phyloP scores from a whole-genome alignment of 208 protist species.

The Acanthamoeba healyi region DNA sequence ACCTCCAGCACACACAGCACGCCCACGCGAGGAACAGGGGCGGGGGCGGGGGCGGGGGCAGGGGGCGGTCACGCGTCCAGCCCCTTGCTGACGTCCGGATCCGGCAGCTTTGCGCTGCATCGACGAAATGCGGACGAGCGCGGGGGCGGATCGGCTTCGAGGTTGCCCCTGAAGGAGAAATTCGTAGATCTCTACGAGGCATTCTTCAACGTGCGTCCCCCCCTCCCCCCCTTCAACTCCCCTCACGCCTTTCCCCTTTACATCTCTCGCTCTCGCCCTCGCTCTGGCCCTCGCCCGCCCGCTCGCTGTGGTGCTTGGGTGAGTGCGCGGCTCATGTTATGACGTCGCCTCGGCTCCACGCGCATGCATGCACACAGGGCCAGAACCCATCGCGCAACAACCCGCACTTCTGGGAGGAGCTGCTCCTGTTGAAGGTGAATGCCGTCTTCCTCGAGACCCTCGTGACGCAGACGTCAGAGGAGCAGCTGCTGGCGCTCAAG shows the following conservation, averaged over 20 bases:
- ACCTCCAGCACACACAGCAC: not conserved
- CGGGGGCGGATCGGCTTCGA: not conserved
- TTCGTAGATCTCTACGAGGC: constrained; percentile 35
- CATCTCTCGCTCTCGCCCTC: no score
- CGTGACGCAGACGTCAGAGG: not conserved
- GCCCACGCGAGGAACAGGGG: not conserved
- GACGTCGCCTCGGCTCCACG: no score
- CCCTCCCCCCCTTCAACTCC: not conserved
- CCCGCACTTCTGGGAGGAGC: constrained; percentile 44
- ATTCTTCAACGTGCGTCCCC: constrained; percentile 1
- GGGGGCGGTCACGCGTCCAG: not conserved
- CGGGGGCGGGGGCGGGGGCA: not conserved
- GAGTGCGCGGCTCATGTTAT: no score
- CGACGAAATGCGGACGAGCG: not conserved
- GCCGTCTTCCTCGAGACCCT: not conserved
- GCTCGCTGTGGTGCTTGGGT: no score
- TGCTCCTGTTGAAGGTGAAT: constrained; percentile 32
- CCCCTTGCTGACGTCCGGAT: not conserved
- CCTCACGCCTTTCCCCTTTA: no score
- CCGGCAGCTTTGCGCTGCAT: not conserved
- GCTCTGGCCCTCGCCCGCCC: no score
- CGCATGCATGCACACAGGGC: not conserved
- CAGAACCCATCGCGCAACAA: not conserved
- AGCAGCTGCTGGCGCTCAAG: constrained; percentile 22
- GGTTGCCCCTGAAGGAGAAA: constrained; percentile 57